Percentiles rank a stretch among this genome's conserved stretches.
Conservation (phyloP, 2,329 filamentous ascomycete genomes). For the Blastomyces silverae region DNA sequence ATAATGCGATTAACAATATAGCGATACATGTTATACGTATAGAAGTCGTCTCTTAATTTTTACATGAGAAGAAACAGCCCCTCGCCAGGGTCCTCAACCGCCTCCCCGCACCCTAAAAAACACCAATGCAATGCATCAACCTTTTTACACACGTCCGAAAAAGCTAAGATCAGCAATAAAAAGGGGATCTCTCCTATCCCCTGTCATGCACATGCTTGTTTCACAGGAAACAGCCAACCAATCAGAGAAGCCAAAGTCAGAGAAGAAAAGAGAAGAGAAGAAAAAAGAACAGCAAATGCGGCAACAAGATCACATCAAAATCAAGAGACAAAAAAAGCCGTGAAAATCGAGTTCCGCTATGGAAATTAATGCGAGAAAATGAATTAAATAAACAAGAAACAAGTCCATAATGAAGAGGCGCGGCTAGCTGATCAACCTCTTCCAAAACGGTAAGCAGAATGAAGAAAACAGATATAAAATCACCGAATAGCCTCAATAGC, state of each 20-base stretch:
- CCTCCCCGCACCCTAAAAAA: neutral
- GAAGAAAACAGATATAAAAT: constrained; percentile 18
- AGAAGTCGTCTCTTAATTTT: neutral
- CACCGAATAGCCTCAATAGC: constrained; percentile 41
- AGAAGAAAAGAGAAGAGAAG: no score
- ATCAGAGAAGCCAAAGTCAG: neutral
- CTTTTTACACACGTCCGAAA: neutral
- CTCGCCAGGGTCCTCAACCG: neutral
- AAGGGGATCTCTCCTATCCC: neutral
- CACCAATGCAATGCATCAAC: constrained; percentile 1
- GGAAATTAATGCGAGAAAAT: neutral
- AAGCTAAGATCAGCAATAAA: no score
- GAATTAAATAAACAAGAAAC: neutral
- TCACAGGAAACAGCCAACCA: constrained; percentile 7
- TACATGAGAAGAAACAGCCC: neutral
- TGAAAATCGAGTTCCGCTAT: neutral
- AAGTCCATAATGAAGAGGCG: neutral
- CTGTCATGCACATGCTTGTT: neutral
- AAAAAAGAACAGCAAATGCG: neutral
- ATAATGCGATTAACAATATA: neutral
- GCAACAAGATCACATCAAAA: neutral
- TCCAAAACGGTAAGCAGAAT: neutral
- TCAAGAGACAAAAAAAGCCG: neutral
- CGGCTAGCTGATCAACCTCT: neutral
- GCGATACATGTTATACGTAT: no score